Base-by-base conservation (phyloP, 257 asterid genomes). In the Datura wrightii region DNA sequence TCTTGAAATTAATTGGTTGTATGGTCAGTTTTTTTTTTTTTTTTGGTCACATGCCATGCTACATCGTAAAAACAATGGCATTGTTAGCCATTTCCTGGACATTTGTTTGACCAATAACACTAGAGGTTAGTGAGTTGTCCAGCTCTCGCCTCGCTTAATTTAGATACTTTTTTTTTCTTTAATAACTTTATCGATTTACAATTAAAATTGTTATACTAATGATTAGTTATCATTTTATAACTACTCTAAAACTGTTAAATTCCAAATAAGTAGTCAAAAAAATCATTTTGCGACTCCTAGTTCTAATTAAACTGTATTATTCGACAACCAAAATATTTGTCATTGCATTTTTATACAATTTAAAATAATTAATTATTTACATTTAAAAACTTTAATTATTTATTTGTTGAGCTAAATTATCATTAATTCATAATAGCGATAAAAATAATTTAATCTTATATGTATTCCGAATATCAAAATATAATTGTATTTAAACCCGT, bases 51-150 rank as follows among this genome's bases (percentile, higher is more conserved):
- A 83, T 85, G 58, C 85, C 46, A 85, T 83, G 72, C 86, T 79
- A 85, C 69, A 16, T 79, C 82, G 50, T 39, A 52, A 83, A 85
- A 24, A 19, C n/a, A 16, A 42, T 16, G 8, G 2, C 48, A 42
- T n/a, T 81, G 86, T 41, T 63, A 72, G 71, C 84, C 31, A 34
- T 53, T 83, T 13, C 13, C 15, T 76, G 48, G 83, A 52, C 88
- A 46, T 52, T 65, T 55, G 31, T 52, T 76, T 60, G 80, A 72
- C 44, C 13, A 65, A 71, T 69, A 62, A 50, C 31, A 24, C 44
- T 15, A 59, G 16, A 69, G 60, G 4, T 53, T 83, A 31, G 81
- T 76, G 55, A 76, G 14, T 13, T 76, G 82, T 50, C 46, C 11
- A 50, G 60, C 24, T 76, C 44, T 13, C 1, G 44, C 24, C n/a